phyloP scores from a whole-genome alignment of 306 rosid species.

The Leucaena leucocephala region DNA sequence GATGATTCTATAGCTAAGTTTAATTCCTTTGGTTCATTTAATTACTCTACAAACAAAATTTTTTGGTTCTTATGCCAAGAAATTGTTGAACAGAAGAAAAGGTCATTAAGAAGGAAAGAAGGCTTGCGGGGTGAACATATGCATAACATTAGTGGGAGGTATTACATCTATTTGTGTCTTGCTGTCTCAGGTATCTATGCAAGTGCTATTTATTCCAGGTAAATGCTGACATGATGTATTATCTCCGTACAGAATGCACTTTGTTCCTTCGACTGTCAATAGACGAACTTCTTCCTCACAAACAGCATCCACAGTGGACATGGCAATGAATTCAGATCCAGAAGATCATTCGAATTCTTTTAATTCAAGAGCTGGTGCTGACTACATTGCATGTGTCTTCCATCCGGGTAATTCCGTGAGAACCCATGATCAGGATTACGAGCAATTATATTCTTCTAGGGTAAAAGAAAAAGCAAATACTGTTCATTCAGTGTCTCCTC shows the following conservation, averaged over 20 bases:
- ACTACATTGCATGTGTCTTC: slow-evolving; percentile 70
- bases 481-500: slow-evolving; percentile 49
- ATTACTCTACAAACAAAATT: slow-evolving; percentile 21
- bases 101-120: slow-evolving; percentile 59
- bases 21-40: slow-evolving; percentile 28
- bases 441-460: slow-evolving; percentile 58
- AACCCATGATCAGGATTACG: slow-evolving; percentile 51
- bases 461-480: slow-evolving; percentile 47
- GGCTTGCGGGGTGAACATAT: slow-evolving; percentile 58
- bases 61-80: slow-evolving; percentile 33
- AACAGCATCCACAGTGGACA: slow-evolving; percentile 47
- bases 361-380: slow-evolving; percentile 66
- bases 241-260: slow-evolving; percentile 58
- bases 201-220: slow-evolving; percentile 37
- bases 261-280: slow-evolving; percentile 44
- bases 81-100: slow-evolving; percentile 74
- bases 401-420: slow-evolving; percentile 58
- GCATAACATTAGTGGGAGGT: slow-evolving; percentile 73
- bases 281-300: slow-evolving; percentile 44
- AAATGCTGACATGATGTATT: slow-evolving; percentile 37
- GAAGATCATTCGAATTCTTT: slow-evolving; percentile 64
- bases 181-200: slow-evolving; percentile 6
- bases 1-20: slow-evolving; percentile 24
- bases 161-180: slow-evolving; percentile 31
- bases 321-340: slow-evolving; percentile 43